Percentiles rank a stretch among this genome's conserved stretches.
phyloP scores from a whole-genome alignment of 202 grass and related monocot genomes.

The Cymbopogon flexuosus region DNA sequence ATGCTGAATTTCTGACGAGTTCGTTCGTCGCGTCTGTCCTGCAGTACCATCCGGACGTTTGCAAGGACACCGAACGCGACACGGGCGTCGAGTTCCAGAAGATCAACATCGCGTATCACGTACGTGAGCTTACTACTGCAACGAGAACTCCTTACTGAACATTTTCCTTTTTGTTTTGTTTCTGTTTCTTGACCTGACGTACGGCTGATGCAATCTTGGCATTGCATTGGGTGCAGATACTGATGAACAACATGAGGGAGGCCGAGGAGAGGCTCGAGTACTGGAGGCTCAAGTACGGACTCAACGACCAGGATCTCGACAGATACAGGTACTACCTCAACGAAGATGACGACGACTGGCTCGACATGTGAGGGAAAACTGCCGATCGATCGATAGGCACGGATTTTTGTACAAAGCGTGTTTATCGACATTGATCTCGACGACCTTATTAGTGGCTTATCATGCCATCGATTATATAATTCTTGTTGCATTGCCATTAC shows the following conservation, averaged over 20 bases:
- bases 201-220: not conserved
- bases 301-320: conserved; percentile 39
- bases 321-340: conserved; percentile 33
- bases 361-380: conserved; percentile 10
- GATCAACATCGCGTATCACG: conserved; percentile 63
- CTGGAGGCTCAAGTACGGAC: conserved; percentile 40
- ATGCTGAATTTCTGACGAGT: too few relatives aligned
- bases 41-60: conserved; percentile 87
- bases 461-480: not conserved
- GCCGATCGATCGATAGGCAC: not conserved
- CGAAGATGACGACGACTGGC: conserved; percentile 36
- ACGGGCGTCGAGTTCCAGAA: conserved; percentile 44
- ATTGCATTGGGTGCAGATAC: conserved; percentile 8
- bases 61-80: conserved; percentile 50
- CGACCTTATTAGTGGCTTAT: not conserved
- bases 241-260: conserved; percentile 39
- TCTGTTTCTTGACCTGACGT: not conserved
- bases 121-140: not conserved
- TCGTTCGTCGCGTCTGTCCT: not conserved
- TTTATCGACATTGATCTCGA: not conserved
- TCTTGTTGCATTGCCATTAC: not conserved
- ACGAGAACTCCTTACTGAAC: not conserved
- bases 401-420: not conserved
- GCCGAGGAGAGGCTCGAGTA: conserved; percentile 41
- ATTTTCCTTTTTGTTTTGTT: not conserved